Conservation (phyloP, 2,329 filamentous ascomycete genomes). For the Alternaria viburni region DNA sequence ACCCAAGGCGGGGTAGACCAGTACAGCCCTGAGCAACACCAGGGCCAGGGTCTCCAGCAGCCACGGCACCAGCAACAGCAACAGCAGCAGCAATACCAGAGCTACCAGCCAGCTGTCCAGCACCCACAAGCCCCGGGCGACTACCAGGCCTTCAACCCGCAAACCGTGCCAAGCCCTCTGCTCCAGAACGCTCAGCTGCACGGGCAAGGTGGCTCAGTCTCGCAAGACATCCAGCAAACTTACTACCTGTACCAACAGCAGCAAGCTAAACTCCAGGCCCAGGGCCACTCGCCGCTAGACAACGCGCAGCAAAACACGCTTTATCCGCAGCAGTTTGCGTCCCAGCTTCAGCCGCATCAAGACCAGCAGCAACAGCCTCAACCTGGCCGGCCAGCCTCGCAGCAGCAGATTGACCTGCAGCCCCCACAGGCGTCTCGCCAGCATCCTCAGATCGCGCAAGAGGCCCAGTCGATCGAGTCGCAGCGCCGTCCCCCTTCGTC, state of each 20-base stretch:
- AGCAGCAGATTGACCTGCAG: constrained; percentile 42
- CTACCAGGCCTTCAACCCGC: constrained; percentile 44
- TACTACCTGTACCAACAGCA: constrained; percentile 29
- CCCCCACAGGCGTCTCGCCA: constrained; percentile 39
- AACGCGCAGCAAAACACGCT: constrained; percentile 31
- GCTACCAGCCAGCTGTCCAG: constrained; percentile 36
- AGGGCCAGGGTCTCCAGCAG: constrained; percentile 30
- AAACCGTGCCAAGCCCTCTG: constrained; percentile 38
- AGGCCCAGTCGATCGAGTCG: constrained; percentile 33
- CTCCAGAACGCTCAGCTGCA: constrained; percentile 39
- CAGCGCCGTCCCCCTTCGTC: constrained; percentile 44
- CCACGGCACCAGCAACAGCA: constrained; percentile 33
- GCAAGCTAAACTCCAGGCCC: constrained; percentile 30
- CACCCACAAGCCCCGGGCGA: constrained; percentile 30
- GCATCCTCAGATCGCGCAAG: constrained; percentile 40
- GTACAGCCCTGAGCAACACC: constrained; percentile 48
- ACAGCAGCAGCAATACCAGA: constrained; percentile 38
- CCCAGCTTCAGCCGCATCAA: constrained; percentile 27
- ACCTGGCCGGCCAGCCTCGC: constrained; percentile 34
- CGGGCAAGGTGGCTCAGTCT: constrained; percentile 28
- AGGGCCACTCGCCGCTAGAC: constrained; percentile 36
- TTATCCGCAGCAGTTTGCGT: constrained; percentile 29
- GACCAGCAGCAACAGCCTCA: constrained; percentile 36
- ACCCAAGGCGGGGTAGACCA: constrained; percentile 48
- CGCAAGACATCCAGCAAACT: constrained; percentile 31